Evolutionary conservation across 2,329 filamentous ascomycete genomes (phyloP).

Genomic region (Verticillium zaregamsianum): DNA sequence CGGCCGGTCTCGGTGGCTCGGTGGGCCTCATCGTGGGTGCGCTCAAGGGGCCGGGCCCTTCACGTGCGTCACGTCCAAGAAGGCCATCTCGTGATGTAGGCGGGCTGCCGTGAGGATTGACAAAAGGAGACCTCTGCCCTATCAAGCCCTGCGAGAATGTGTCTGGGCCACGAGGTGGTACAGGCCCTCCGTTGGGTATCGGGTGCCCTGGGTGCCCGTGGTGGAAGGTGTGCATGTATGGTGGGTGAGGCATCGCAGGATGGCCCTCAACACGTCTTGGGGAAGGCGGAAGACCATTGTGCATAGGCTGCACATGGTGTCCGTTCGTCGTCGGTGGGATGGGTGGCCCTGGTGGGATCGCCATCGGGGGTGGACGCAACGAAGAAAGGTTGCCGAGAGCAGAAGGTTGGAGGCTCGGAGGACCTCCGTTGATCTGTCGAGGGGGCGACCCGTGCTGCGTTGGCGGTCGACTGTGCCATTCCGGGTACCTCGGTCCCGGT

Average conservation of each 20-base stretch:
- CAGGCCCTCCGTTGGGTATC: conserved; percentile 34
- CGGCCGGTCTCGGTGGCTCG: conserved; percentile 29
- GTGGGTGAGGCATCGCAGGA: conserved; percentile 10
- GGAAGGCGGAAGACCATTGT: conserved; percentile 44
- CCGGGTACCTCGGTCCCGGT: conserved; percentile 17
- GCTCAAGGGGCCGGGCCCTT: conserved; percentile 18
- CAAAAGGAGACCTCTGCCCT: conserved; percentile 35
- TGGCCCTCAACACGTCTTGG: conserved; percentile 39
- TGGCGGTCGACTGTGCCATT: conserved; percentile 45
- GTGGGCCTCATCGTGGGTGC: conserved; percentile 14
- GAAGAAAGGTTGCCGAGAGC: conserved; percentile 33
- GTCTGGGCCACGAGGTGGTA: conserved; percentile 37
- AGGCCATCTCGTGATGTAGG: conserved; percentile 32
- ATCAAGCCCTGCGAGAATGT: conserved; percentile 41
- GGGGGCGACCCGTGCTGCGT: conserved; percentile 44
- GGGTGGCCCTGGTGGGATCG: conserved; percentile 35
- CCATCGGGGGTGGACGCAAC: conserved; percentile 45
- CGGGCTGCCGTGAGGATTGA: conserved; percentile 41
- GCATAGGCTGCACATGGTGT: conserved; percentile 32
- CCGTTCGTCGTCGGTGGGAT: conserved; percentile 37
- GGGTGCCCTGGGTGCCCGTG: conserved; percentile 25
- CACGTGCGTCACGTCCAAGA: conserved; percentile 6
- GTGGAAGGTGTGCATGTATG: conserved; percentile 18
- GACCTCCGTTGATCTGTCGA: conserved; percentile 46
- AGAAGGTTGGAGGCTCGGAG: conserved; percentile 25